Percentiles rank a stretch among this genome's conserved stretches.
Conservation (phyloP, 306 rosid species). For the Quercus agrifolia region DNA sequence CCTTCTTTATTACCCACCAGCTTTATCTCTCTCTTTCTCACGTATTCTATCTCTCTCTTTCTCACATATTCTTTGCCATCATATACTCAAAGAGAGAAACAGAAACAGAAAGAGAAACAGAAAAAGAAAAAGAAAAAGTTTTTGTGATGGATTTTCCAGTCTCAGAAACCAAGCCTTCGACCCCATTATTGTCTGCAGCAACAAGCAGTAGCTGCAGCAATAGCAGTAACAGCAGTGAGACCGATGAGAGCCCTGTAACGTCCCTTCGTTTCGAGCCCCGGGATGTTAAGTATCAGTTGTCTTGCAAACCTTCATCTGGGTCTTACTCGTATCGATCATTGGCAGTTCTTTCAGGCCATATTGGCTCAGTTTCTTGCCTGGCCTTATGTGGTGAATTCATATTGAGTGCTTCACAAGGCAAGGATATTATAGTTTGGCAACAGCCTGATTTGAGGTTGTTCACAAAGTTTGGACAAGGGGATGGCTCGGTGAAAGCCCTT, state of each 20-base stretch:
- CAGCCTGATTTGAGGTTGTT: constrained; percentile 76
- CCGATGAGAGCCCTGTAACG: constrained; percentile 43
- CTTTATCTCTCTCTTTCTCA: neutral
- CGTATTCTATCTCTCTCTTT: neutral
- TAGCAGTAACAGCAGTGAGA: constrained; percentile 30
- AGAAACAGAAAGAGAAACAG: neutral
- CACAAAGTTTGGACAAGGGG: constrained; percentile 81
- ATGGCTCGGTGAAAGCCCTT: constrained; percentile 79
- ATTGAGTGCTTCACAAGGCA: constrained; percentile 82
- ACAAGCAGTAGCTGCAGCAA: constrained; percentile 18
- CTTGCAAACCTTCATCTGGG: constrained; percentile 31
- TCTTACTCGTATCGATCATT: constrained; percentile 45
- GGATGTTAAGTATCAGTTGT: constrained; percentile 6
- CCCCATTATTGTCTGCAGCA: constrained; percentile 40
- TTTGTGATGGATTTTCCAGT: constrained; percentile 18
- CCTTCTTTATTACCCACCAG: neutral
- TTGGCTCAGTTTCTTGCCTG: constrained; percentile 74
- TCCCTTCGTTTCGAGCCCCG: constrained; percentile 29
- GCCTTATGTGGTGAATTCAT: constrained; percentile 93
- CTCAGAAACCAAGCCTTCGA: constrained; percentile 27
- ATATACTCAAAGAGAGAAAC: neutral
- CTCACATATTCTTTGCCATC: neutral
- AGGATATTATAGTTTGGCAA: constrained; percentile 87
- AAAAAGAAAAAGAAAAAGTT: neutral
- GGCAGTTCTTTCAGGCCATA: constrained; percentile 72